Evolutionary conservation across 768 basidiomycete genomes (phyloP).

Genomic region (Pleurotus eryngii): DNA sequence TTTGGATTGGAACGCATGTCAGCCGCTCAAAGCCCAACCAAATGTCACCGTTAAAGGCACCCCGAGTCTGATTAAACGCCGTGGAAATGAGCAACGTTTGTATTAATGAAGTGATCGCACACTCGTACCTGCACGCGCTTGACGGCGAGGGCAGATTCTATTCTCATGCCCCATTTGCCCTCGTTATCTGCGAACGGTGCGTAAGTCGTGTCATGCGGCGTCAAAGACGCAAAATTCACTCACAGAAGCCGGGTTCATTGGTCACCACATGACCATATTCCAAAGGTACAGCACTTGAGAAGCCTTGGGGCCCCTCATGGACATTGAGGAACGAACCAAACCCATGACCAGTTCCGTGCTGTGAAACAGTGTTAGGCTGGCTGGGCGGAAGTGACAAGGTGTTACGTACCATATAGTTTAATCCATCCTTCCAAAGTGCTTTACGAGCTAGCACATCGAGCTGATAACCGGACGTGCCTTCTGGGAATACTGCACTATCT

Average conservation of each 20-base stretch:
- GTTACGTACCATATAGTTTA: constrained; percentile 68
- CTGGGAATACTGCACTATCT: constrained; percentile 86
- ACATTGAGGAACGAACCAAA: constrained; percentile 85
- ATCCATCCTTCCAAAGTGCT: constrained; percentile 82
- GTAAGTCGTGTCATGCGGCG: not conserved
- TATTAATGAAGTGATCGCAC: too few species aligned
- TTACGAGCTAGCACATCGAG: constrained; percentile 88
- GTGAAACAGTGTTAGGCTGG: not conserved
- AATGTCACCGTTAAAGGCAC: constrained; percentile 64
- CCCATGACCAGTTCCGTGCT: constrained; percentile 93
- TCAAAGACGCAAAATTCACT: constrained; percentile 26
- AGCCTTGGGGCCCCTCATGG: constrained; percentile 82
- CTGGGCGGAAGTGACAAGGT: constrained; percentile 3
- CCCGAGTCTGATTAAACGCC: constrained; percentile 50
- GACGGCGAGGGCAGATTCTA: constrained; percentile 83
- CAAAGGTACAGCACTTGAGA: constrained; percentile 66
- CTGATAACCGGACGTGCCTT: constrained; percentile 80
- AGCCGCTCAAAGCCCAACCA: constrained; percentile 93
- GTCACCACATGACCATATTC: constrained; percentile 88
- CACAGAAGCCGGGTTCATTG: constrained; percentile 93
- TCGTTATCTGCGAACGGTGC: constrained; percentile 51
- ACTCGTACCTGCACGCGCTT: constrained; percentile 48
- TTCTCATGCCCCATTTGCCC: constrained; percentile 85
- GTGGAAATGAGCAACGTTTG: too few species aligned
- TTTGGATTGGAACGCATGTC: constrained; percentile 93